Evolutionary conservation across 805 yeast species (phyloP).

Genomic region (Cyberlindnera amylophila): DNA sequence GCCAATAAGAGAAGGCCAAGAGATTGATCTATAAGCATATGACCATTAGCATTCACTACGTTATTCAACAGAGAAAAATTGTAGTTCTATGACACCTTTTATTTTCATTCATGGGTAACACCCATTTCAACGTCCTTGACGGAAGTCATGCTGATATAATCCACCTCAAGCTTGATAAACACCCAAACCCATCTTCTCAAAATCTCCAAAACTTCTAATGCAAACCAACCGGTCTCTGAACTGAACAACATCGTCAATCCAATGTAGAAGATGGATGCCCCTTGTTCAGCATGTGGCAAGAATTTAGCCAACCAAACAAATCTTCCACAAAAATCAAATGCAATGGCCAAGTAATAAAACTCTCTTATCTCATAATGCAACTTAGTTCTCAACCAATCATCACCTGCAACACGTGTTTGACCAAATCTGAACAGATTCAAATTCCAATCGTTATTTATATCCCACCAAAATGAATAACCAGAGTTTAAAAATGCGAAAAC

Average conservation of each 20-base stretch:
- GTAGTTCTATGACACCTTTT: too few species aligned
- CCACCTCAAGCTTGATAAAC: slow-evolving; percentile 77
- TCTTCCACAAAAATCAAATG: slow-evolving; percentile 60
- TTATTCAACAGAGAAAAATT: not conserved
- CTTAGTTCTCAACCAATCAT: slow-evolving; percentile 6
- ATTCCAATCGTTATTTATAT: slow-evolving; percentile 83
- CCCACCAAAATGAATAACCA: slow-evolving; percentile 83
- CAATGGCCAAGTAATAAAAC: slow-evolving; percentile 55
- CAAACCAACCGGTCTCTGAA: slow-evolving; percentile 56
- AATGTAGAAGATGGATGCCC: slow-evolving; percentile 2
- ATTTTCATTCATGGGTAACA: not conserved
- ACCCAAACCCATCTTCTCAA: slow-evolving; percentile 89
- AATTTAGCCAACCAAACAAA: slow-evolving; percentile 72
- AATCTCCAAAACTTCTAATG: slow-evolving; percentile 70
- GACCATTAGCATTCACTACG: not conserved
- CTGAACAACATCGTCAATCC: slow-evolving; percentile 18
- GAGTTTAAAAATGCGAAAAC: slow-evolving; percentile 60
- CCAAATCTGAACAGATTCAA: slow-evolving; percentile 36
- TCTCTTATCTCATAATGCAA: slow-evolving; percentile 12
- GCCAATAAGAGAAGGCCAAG: slow-evolving; percentile 31
- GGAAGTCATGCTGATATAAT: slow-evolving; percentile 28
- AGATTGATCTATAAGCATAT: not conserved
- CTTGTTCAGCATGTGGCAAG: slow-evolving; percentile 20
- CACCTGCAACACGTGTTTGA: not conserved
- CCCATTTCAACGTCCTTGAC: slow-evolving; percentile 13